Percentiles rank a stretch among this genome's conserved stretches.
Evolutionary conservation across 139 green algal genomes (phyloP).

Genomic region (Micractinium sp.): DNA sequence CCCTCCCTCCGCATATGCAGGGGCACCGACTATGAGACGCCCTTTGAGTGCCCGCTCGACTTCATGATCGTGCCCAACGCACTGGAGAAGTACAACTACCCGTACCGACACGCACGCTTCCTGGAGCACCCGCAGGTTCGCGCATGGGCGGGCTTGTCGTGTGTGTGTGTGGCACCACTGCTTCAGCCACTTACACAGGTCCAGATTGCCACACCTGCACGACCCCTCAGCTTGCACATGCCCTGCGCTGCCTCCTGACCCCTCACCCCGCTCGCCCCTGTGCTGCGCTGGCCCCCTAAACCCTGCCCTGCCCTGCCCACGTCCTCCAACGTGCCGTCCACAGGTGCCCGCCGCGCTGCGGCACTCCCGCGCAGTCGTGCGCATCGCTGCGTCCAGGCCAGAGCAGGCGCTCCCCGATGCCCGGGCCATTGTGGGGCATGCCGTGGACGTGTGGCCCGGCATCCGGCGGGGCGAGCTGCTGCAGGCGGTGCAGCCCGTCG

Average conservation of each 20-base stretch:
- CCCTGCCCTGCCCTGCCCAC: too few relatives aligned
- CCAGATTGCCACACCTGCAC: too few relatives aligned
- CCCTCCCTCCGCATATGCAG: not conserved
- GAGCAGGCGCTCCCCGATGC: not conserved
- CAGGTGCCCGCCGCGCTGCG: conserved; percentile 14
- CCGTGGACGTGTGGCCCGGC: not conserved
- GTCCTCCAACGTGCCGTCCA: too few relatives aligned
- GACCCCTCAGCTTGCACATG: not conserved
- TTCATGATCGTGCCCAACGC: not conserved
- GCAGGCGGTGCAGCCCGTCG: not conserved
- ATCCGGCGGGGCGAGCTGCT: not conserved
- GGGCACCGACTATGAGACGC: conserved; percentile 8
- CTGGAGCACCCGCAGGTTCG: not conserved
- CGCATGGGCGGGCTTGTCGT: too few relatives aligned
- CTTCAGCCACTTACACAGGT: too few relatives aligned
- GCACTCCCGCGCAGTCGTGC: not conserved
- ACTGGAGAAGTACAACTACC: not conserved
- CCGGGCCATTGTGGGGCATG: not conserved
- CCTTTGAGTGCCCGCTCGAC: conserved; percentile 24
- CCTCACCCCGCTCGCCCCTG: too few relatives aligned
- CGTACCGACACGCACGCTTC: conserved; percentile 11
- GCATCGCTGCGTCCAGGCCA: not conserved
- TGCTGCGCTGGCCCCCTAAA: not conserved
- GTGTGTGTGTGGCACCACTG: too few relatives aligned
- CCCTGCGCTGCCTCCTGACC: not conserved